Evolutionary conservation across 495 filamentous ascomycete genomes (phyloP), one percentile per base, ranked within the genome.

Genomic region (Tuber calosporum): DNA sequence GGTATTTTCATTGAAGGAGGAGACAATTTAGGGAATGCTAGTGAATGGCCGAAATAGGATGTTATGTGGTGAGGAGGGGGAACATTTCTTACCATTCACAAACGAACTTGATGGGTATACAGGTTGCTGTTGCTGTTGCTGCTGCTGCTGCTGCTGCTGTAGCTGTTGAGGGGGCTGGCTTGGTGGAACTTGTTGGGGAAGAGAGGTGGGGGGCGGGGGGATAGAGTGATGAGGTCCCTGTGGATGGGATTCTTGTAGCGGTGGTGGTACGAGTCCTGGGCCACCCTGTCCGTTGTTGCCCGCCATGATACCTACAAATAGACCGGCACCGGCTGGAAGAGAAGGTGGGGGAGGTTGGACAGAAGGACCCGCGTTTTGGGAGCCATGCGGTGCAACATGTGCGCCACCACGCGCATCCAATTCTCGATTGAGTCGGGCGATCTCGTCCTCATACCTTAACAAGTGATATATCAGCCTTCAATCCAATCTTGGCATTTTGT

Each of bases 271-370:
- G 81, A 97, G 91, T 76, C 91, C 90, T 73, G 93, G 92, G 20
- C 87, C 89, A 74, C 91, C 93, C 85, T 93, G 93, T 79, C 89
- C 89, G 81, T 90, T 91, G 83, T 90, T 90, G 72, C 94, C 94
- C 74, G 95, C 87, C 92, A 99, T 97, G 78, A 99, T 97, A 37
- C 92, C 93, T 76, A 93, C 91, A 81, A 99, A 98, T 53, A 97
- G 86, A 82, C 96, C 94, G 38, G 91, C 90, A 53, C 95, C 93
- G 82, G 95, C 91, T n/a, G 93, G 93, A 82, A 99, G 90, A 39
- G 91, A 86, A 66, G 93, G 93, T 42, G 93, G 92, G 40, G 91
- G 92, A 67, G 91, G 90, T 82, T 94, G 93, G 69, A 58, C 69
- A 66, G 91, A 86, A 68, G 90, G 89, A n/a, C 89, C 91, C 58